These are phyloP conservation scores for Datisca glomerata DNA, from an alignment of 306 rosid genomes.

Conservation along the genomic window DNA sequence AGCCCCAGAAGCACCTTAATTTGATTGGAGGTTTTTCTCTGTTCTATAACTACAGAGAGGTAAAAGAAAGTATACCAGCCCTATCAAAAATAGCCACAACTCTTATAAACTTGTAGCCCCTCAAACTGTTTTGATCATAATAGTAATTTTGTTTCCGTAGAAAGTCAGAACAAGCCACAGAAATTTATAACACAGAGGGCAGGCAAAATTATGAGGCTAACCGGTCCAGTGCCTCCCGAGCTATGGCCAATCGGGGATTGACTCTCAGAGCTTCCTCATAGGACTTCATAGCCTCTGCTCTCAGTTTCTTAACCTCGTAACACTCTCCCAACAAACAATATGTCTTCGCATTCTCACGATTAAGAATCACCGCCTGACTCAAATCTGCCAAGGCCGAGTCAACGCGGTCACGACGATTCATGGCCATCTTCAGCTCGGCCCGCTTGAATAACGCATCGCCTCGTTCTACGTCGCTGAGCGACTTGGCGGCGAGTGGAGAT, in stretches of 20 bases:
- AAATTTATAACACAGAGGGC: no score
- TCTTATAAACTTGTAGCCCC: no score
- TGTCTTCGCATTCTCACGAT: constrained; percentile 35
- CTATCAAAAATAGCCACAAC: no score
- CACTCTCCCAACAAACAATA: constrained; percentile 64
- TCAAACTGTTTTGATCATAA: no score
- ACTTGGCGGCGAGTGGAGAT: constrained; percentile 50
- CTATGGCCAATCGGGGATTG: constrained; percentile 31
- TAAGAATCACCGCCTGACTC: constrained; percentile 43
- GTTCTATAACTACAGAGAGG: no score
- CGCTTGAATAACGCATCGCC: constrained; percentile 76
- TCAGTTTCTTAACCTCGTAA: constrained; percentile 58
- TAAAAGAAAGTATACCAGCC: no score
- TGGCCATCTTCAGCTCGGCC: constrained; percentile 57
- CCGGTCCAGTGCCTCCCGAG: constrained; percentile 50
- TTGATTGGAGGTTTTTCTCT: not conserved
- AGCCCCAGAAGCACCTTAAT: no score
- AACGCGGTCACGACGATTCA: constrained; percentile 24
- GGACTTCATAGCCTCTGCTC: constrained; percentile 60
- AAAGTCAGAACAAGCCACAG: no score
- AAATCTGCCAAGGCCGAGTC: constrained; percentile 60
- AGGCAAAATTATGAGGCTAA: constrained; percentile 23
- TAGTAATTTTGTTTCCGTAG: no score
- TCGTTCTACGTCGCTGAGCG: constrained; percentile 39
- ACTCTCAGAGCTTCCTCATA: constrained; percentile 50